Evolutionary conservation across 2,329 filamentous ascomycete genomes (phyloP).

Genomic region (Fusarium pseudoanthophilum): DNA sequence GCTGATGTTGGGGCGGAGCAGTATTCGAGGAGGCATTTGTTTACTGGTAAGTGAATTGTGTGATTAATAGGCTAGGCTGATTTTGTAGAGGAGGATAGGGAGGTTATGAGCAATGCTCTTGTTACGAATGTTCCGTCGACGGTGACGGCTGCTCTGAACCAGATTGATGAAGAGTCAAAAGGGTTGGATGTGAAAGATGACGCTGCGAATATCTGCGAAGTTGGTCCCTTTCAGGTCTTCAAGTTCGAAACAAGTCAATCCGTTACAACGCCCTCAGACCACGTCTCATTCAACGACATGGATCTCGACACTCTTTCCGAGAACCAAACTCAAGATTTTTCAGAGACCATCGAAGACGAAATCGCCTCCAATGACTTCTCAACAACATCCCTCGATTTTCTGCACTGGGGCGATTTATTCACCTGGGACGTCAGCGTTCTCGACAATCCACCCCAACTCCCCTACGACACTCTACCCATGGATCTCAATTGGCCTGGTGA

Average conservation of each 20-base stretch:
- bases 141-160: slow-evolving; percentile 26
- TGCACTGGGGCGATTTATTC: slow-evolving; percentile 38
- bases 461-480: slow-evolving; percentile 11
- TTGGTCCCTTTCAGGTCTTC: slow-evolving; percentile 36
- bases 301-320: slow-evolving; percentile 20
- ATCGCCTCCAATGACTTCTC: not conserved
- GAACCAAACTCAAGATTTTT: not conserved
- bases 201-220: not conserved
- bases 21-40: slow-evolving; percentile 34
- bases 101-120: slow-evolving; percentile 32
- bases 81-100: slow-evolving; percentile 19
- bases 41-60: slow-evolving; percentile 11
- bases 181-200: slow-evolving; percentile 2
- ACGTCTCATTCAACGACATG: slow-evolving; percentile 19
- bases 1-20: slow-evolving; percentile 24
- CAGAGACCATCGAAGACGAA: not conserved
- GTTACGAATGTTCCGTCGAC: slow-evolving; percentile 20
- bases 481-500: slow-evolving; percentile 24
- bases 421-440: slow-evolving; percentile 38
- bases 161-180: slow-evolving; percentile 37
- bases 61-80: accelerated
- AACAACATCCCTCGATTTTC: slow-evolving; percentile 15
- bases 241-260: slow-evolving; percentile 22
- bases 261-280: slow-evolving; percentile 6
- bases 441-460: slow-evolving; percentile 25